Base-by-base conservation (phyloP, 345 rosid genomes). In the Iberis pinnata region DNA sequence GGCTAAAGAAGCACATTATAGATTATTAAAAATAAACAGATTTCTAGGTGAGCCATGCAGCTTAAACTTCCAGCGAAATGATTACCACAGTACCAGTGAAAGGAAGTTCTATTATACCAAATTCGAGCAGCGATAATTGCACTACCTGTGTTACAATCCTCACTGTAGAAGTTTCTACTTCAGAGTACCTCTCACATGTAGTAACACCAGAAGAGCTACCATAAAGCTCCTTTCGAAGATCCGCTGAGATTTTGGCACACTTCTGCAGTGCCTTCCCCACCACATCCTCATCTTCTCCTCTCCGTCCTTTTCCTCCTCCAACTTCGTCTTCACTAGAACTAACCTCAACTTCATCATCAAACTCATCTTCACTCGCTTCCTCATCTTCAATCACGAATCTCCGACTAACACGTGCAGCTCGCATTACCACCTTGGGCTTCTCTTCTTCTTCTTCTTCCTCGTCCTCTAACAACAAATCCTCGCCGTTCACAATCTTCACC, bases 91-190 rank as follows among this genome's bases (percentile, higher is more conserved):
- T 47, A 45, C 9, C 37, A 45, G 19, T 36, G 1, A 43, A 13
- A 12, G 18, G 7, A 35, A 52, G 13, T 0, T 45, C 3, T 8
- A 42, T 5, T 32, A 1, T 8, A 42, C 52, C 20, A 22, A 22
- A 47, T 12, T 59, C 13, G 4, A 45, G 0, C 2, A 33, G 37
- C 12, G 37, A 10, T 18, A 24, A n/a, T 3, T 16, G 5, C 16
- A 22, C 27, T 63, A 89, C 96, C 97, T 82, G 95, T 20, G 84
- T 92, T 35, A 92, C 93, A 70, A 92, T 85, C 75, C 81, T 74
- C 18, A 76, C 83, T 1, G 95, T 73, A 53, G 95, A 78, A 70
- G 86, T 63, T 56, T 85, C 96, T 13, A 92, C 94, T 75, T 88
- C 90, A 2, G 97, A 69, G 49, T 88, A 92, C 7, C 80, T 78